phyloP scores from a whole-genome alignment of 192 early-diverging fungal species.

The Coemansia sp. region DNA sequence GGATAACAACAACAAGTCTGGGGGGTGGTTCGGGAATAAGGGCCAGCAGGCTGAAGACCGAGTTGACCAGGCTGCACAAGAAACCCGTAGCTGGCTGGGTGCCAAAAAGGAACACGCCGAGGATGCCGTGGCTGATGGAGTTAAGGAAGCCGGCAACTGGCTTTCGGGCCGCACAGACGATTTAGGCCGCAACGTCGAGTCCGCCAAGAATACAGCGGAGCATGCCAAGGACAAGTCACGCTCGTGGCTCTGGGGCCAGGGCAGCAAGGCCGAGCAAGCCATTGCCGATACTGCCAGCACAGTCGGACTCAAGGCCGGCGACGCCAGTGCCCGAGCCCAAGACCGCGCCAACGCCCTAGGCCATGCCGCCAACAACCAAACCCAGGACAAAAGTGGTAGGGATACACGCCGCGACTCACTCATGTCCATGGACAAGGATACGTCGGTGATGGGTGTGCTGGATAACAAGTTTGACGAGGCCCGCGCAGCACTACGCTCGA shows the following conservation, averaged over 20 bases:
- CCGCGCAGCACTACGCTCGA: conserved; percentile 9
- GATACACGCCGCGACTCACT: conserved; percentile 21
- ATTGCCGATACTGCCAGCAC: conserved; percentile 13
- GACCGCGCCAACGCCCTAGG: conserved; percentile 1
- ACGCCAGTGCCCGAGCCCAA: conserved; percentile 8
- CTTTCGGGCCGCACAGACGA: conserved; percentile 4
- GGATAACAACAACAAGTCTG: no score
- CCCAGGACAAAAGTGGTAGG: background rate
- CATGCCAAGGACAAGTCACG: conserved; percentile 2
- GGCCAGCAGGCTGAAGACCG: background rate
- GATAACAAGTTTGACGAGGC: conserved; percentile 41
- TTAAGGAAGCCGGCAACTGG: conserved; percentile 16
- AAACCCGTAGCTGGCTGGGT: background rate
- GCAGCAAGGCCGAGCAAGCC: conserved; percentile 6
- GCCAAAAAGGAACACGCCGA: background rate
- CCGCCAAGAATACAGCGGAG: background rate
- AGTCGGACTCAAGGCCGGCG: conserved; percentile 2
- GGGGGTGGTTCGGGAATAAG: background rate
- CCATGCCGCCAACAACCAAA: background rate
- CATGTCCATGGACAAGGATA: background rate
- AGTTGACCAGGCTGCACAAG: background rate
- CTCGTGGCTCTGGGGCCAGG: conserved; percentile 11
- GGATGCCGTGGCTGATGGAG: background rate
- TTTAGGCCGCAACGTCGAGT: background rate
- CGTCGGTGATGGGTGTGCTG: conserved; percentile 23